These are phyloP conservation scores for Microcera coccophila DNA, from an alignment of 2,329 filamentous ascomycete genomes.

Conservation along the genomic window DNA sequence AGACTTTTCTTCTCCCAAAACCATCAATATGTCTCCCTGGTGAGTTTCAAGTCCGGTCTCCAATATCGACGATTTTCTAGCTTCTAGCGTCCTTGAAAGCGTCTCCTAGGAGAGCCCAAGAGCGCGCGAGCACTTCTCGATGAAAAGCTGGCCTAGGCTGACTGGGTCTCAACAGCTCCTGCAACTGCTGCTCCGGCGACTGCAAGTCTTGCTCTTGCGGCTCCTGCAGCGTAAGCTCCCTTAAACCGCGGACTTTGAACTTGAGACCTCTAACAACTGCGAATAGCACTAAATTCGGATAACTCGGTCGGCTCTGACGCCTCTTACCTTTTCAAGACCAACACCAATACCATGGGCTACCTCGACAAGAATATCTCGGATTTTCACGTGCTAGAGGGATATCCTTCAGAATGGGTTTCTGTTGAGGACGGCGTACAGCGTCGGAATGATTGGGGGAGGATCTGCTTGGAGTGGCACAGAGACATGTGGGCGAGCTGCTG, in stretches of 20 bases:
- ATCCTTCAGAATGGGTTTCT: conserved; percentile 4
- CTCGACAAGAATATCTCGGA: conserved; percentile 8
- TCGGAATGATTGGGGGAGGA: not conserved
- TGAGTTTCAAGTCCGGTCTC: conserved; percentile 11
- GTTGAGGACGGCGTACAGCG: conserved; percentile 11
- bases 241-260: not conserved
- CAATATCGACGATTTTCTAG: conserved; percentile 1
- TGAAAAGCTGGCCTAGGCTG: too few relatives aligned
- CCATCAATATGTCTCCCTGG: conserved; percentile 30
- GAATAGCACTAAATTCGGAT: conserved; percentile 24
- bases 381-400: conserved; percentile 8
- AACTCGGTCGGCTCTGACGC: conserved; percentile 11
- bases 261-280: conserved; percentile 8
- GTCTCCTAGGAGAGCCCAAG: not conserved
- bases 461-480: conserved; percentile 18
- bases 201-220: conserved; percentile 25
- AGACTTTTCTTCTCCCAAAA: conserved; percentile 22
- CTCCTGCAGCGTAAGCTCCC: conserved; percentile 19
- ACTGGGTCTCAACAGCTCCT: conserved; percentile 4
- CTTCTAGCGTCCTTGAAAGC: conserved; percentile 3
- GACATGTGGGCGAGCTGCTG: conserved; percentile 21
- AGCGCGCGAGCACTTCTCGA: not conserved
- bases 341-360: not conserved
- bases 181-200: conserved; percentile 21
- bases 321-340: conserved; percentile 5